Evolutionary conservation across 352 stramenopile genomes (phyloP).

Genomic region (Plasmopara muralis): DNA sequence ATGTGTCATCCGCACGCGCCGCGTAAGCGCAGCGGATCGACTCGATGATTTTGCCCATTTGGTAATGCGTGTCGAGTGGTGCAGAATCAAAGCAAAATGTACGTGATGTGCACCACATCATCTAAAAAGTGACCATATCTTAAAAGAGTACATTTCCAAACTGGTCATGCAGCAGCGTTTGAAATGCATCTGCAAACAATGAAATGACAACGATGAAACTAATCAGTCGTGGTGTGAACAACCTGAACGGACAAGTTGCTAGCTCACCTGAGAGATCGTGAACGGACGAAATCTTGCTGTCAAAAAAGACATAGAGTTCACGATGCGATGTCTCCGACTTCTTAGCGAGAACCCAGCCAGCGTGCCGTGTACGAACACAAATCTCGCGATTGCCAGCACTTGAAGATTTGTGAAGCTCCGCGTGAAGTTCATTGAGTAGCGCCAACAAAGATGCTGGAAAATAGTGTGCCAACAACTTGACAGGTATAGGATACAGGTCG

Average conservation of each 20-base stretch:
- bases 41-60: conserved; percentile 82
- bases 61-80: conserved; percentile 3
- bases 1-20: conserved; percentile 23
- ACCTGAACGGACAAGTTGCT: not conserved
- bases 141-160: conserved; percentile 35
- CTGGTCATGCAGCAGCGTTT: conserved; percentile 39
- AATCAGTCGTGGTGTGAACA: not conserved
- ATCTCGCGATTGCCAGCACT: conserved; percentile 35
- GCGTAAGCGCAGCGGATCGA: conserved; percentile 54
- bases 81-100: not conserved
- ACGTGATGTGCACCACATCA: conserved; percentile 6
- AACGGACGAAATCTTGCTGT: conserved; percentile 53
- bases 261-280: conserved; percentile 41
- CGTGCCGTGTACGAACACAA: conserved; percentile 45
- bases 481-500: conserved; percentile 41
- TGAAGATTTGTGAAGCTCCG: conserved; percentile 26
- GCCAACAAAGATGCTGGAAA: conserved; percentile 31
- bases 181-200: conserved; percentile 33
- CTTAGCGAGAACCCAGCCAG: conserved; percentile 53
- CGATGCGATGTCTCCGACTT: conserved; percentile 37
- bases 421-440: conserved; percentile 40
- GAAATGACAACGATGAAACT: not conserved
- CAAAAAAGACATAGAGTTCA: conserved; percentile 56
- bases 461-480: conserved; percentile 39
- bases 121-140: not conserved